These are phyloP conservation scores for Ceratocystis papillata DNA, from an alignment of 2,329 filamentous ascomycete species.

Conservation along the genomic window DNA sequence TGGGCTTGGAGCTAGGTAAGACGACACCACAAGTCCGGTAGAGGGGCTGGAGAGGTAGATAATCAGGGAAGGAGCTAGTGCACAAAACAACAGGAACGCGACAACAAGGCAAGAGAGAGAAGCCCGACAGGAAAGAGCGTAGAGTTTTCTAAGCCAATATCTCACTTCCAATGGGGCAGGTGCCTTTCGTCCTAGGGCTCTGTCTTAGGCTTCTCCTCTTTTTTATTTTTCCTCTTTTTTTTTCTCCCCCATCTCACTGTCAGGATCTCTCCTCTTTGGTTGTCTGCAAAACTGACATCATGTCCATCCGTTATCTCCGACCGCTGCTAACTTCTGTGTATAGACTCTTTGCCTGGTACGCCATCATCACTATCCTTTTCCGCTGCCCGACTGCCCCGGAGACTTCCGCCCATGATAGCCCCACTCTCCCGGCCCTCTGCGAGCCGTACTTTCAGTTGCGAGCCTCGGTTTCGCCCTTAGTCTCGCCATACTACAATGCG, in stretches of 20 bases:
- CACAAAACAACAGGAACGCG: neutral
- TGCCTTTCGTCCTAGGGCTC: neutral
- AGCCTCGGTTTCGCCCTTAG: conserved; percentile 55
- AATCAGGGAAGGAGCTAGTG: neutral
- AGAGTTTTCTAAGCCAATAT: neutral
- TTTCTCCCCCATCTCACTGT: neutral
- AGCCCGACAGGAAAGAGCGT: neutral
- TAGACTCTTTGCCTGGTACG: conserved; percentile 77
- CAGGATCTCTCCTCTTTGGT: neutral
- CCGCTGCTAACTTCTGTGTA: neutral
- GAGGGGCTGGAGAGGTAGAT: neutral
- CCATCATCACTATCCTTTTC: conserved; percentile 68
- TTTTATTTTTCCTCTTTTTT: neutral
- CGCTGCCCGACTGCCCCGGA: conserved; percentile 58
- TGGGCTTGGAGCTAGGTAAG: conserved; percentile 15
- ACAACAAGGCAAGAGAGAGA: neutral
- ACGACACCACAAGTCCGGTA: neutral
- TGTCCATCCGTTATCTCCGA: neutral
- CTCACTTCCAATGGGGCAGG: neutral
- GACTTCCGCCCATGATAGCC: conserved; percentile 49
- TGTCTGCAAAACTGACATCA: neutral
- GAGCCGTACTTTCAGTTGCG: conserved; percentile 64
- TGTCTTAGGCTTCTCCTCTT: neutral
- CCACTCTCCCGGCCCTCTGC: conserved; percentile 66
- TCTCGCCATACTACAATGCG: conserved; percentile 73